These are phyloP conservation scores for Graphium sp. DNA, from an alignment of 2,329 filamentous ascomycete species.

Conservation along the genomic window DNA sequence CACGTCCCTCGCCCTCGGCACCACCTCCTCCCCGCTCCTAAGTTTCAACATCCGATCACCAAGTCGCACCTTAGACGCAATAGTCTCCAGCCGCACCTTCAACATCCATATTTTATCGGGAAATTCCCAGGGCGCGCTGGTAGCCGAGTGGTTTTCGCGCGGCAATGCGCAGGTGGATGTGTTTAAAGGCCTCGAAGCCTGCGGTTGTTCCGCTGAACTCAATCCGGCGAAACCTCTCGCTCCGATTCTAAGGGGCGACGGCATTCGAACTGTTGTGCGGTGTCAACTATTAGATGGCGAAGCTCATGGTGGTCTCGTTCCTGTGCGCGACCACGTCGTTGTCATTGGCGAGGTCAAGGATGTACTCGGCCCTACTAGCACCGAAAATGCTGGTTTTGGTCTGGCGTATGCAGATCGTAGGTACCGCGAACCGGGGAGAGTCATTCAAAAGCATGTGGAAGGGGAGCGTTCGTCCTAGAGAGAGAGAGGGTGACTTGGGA, in stretches of 20 bases:
- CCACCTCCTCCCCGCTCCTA: slow-evolving; percentile 24
- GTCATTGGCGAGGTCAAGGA: slow-evolving; percentile 32
- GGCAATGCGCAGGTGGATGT: slow-evolving; percentile 24
- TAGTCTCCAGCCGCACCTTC: slow-evolving; percentile 24
- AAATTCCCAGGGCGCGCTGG: slow-evolving; percentile 24
- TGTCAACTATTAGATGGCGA: slow-evolving; percentile 20
- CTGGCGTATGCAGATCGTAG: slow-evolving; percentile 30
- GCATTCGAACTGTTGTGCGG: slow-evolving; percentile 31
- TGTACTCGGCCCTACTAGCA: slow-evolving; percentile 16
- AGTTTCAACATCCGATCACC: slow-evolving; percentile 41
- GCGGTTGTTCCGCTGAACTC: slow-evolving; percentile 6
- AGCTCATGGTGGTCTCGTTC: slow-evolving; percentile 19
- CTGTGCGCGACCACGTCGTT: slow-evolving; percentile 32
- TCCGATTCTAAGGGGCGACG: slow-evolving; percentile 28
- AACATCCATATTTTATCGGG: slow-evolving; percentile 37
- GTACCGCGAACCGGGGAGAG: slow-evolving; percentile 24
- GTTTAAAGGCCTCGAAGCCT: slow-evolving; percentile 17
- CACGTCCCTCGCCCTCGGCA: slow-evolving; percentile 34
- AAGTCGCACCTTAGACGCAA: slow-evolving; percentile 35
- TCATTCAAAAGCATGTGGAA: slow-evolving; percentile 11
- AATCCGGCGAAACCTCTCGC: slow-evolving; percentile 12
- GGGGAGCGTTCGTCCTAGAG: too few species aligned
- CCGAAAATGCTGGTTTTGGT: slow-evolving; percentile 16
- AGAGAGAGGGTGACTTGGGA: too few species aligned
- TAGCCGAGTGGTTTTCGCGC: slow-evolving; percentile 33